These are phyloP conservation scores for Populus trichocarpa DNA, from an alignment of 441 rosid species.

Conservation along the genomic window DNA sequence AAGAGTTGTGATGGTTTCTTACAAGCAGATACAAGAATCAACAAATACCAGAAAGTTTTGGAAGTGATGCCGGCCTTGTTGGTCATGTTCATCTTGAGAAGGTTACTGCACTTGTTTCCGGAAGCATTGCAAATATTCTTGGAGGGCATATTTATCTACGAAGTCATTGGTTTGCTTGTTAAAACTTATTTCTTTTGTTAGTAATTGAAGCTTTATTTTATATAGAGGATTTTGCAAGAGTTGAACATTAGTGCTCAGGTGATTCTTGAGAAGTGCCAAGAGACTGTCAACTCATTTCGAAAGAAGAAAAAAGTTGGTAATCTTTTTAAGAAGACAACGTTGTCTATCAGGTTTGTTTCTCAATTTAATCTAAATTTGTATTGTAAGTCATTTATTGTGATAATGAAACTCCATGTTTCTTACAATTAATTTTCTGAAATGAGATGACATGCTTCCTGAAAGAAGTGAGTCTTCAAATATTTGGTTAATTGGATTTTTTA, in stretches of 20 bases:
- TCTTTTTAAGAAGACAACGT: conserved; percentile 40
- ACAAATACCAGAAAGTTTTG: conserved; percentile 40
- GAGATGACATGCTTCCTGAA: background rate
- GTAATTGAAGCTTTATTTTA: conserved; percentile 23
- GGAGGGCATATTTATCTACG: conserved; percentile 12
- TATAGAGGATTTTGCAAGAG: conserved; percentile 53
- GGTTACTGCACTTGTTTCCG: conserved; percentile 38
- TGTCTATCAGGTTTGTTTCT: conserved; percentile 69
- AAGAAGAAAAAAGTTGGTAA: conserved; percentile 63
- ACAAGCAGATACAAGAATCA: conserved; percentile 54
- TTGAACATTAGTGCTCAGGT: conserved; percentile 55
- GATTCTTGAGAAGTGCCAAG: conserved; percentile 67
- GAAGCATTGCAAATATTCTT: conserved; percentile 18
- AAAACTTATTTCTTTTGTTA: conserved; percentile 19
- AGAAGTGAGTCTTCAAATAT: background rate
- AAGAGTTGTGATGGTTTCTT: conserved; percentile 17
- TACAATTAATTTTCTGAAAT: background rate
- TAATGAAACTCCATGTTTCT: background rate
- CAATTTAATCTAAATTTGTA: background rate
- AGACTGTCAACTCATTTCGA: conserved; percentile 40
- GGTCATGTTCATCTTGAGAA: conserved; percentile 81
- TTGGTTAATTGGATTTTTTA: background rate
- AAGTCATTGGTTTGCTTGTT: conserved; percentile 11
- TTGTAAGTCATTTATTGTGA: background rate
- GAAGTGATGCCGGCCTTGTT: conserved; percentile 51